A percentile compares a stretch with the other conserved stretches of the same genome.
Evolutionary conservation across 2,329 filamentous ascomycete genomes (phyloP).

Genomic region (Fusarium multiceps): DNA sequence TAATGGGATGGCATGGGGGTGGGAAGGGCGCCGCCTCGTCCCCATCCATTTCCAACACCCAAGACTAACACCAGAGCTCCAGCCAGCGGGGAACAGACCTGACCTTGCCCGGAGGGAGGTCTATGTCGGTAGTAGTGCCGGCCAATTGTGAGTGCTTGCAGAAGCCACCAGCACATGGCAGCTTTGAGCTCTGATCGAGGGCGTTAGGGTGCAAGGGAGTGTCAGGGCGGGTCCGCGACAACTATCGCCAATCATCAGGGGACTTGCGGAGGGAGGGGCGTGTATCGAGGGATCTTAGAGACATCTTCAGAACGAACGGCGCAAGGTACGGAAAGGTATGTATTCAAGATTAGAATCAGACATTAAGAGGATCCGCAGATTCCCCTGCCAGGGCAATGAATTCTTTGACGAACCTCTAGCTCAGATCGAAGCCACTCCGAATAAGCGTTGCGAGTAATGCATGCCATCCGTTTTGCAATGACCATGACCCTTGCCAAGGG

Average conservation of each 20-base stretch:
- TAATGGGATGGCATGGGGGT: conserved; percentile 40
- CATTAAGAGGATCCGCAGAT: conserved; percentile 45
- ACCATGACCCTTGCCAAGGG: conserved; percentile 45
- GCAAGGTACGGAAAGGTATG: conserved; percentile 51
- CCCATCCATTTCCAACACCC: conserved; percentile 11
- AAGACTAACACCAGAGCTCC: conserved; percentile 5
- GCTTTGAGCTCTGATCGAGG: conserved; percentile 50
- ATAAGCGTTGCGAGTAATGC: conserved; percentile 32
- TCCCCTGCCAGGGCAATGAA: conserved; percentile 43
- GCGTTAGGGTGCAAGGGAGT: conserved; percentile 53
- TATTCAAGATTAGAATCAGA: conserved; percentile 56
- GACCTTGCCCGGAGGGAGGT: conserved; percentile 45
- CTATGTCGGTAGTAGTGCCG: conserved; percentile 42
- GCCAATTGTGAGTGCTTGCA: conserved; percentile 46
- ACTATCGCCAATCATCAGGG: conserved; percentile 45
- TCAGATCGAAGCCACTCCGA: conserved; percentile 34
- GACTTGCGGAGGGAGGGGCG: conserved; percentile 35
- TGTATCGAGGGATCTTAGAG: conserved; percentile 35
- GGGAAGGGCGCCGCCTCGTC: conserved; percentile 38
- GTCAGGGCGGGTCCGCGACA: conserved; percentile 45
- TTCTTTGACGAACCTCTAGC: conserved; percentile 45
- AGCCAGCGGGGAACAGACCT: conserved; percentile 43
- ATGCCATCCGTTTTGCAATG: conserved; percentile 33
- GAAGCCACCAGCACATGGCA: conserved; percentile 52
- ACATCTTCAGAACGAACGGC: conserved; percentile 39